Conservation (phyloP, 805 yeast species). For the Candida succiphila region DNA sequence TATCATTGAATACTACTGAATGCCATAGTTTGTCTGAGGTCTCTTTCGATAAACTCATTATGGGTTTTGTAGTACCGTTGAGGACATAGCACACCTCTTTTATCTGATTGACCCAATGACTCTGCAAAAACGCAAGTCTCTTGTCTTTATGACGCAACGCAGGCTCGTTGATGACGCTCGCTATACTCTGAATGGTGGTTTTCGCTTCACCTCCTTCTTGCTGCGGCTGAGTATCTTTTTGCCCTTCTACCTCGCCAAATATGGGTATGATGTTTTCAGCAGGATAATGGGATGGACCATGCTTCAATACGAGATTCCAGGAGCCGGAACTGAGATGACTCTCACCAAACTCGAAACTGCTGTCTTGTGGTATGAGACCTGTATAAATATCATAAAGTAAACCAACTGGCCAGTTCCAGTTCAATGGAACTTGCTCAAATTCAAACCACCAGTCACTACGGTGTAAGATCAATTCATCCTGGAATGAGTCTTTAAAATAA, state of each 20-base stretch:
- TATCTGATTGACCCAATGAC: constrained; percentile 64
- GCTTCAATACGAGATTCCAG: constrained; percentile 39
- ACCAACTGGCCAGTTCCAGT: constrained; percentile 77
- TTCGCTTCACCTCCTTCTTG: too few relatives aligned
- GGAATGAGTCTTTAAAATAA: constrained; percentile 25
- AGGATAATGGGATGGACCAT: constrained; percentile 32
- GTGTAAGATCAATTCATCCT: constrained; percentile 11
- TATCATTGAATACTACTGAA: constrained; percentile 20
- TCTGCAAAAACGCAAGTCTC: constrained; percentile 23
- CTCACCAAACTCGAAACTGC: neutral
- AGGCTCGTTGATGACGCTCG: neutral
- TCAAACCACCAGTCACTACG: constrained; percentile 51
- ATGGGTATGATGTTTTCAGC: constrained; percentile 31
- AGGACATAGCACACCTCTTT: constrained; percentile 75
- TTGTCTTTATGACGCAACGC: neutral
- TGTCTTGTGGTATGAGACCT: constrained; percentile 23
- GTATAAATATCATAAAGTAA: constrained; percentile 43
- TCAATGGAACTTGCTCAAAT: constrained; percentile 49
- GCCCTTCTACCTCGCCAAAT: constrained; percentile 7
- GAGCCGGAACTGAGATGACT: too few relatives aligned
- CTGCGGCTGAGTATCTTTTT: too few relatives aligned
- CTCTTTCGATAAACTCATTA: constrained; percentile 66
- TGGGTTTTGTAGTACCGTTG: constrained; percentile 66
- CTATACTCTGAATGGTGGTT: too few relatives aligned
- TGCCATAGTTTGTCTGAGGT: constrained; percentile 53